Percentiles rank a stretch among this genome's conserved stretches.
phyloP scores from a whole-genome alignment of 1,284 basidiomycete species.

The Thecaphora frezii region DNA sequence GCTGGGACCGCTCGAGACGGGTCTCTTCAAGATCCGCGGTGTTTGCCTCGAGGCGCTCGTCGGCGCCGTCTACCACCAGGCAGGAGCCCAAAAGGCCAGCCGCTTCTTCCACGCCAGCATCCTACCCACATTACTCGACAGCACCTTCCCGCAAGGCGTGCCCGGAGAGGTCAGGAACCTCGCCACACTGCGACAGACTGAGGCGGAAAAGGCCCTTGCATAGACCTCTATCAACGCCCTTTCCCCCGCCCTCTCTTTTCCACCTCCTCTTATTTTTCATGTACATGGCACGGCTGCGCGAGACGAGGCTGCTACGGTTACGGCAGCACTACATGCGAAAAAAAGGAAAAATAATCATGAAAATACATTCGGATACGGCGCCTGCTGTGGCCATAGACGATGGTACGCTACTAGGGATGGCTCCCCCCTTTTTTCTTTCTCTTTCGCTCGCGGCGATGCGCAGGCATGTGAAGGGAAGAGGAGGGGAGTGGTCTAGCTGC shows the following conservation, averaged over 20 bases:
- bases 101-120: conserved; percentile 21
- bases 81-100: conserved; percentile 22
- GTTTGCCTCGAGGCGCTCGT: conserved; percentile 54
- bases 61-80: conserved; percentile 56
- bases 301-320: too few species aligned
- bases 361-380: too few species aligned
- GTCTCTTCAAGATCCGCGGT: conserved; percentile 56
- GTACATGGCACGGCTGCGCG: too few species aligned
- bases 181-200: conserved; percentile 1
- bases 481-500: too few species aligned
- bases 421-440: too few species aligned
- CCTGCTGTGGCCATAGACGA: too few species aligned
- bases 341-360: too few species aligned
- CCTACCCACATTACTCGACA: conserved; percentile 18
- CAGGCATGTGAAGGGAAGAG: too few species aligned
- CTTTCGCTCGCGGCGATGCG: too few species aligned
- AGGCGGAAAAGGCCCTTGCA: conserved; percentile 6
- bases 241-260: conserved; percentile 1
- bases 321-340: too few species aligned
- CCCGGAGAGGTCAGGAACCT: conserved; percentile 19
- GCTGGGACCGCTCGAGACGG: conserved; percentile 43
- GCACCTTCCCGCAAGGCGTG: conserved; percentile 21
- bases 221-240: conserved; percentile 6
- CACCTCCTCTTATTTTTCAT: too few species aligned
- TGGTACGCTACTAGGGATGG: too few species aligned